Evolutionary conservation across 1,284 basidiomycete species (phyloP).

Genomic region (Coniferiporia weirii): DNA sequence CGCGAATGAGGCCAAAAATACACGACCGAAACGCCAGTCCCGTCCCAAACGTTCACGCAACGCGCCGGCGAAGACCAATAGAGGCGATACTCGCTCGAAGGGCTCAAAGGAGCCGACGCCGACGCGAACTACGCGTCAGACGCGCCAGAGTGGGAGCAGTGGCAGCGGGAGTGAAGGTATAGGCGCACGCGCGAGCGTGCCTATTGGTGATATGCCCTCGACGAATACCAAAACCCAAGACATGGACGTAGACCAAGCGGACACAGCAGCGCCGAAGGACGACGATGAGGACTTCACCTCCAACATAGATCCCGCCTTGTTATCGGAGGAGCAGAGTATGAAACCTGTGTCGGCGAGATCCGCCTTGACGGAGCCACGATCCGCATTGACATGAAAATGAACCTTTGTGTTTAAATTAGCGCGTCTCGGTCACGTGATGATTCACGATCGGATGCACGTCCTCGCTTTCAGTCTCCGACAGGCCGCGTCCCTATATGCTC

Average conservation of each 20-base stretch:
- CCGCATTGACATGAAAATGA: neutral
- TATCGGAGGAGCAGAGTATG: neutral
- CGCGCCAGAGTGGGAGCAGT: slow-evolving; percentile 8
- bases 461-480: too few relatives aligned
- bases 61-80: neutral
- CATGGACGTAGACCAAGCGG: neutral
- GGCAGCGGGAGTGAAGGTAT: slow-evolving; percentile 12
- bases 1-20: slow-evolving; percentile 6
- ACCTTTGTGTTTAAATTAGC: neutral
- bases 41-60: slow-evolving; percentile 12
- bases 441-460: neutral
- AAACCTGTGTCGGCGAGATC: neutral
- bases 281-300: slow-evolving; percentile 5
- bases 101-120: slow-evolving; percentile 3
- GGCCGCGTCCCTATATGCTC: too few relatives aligned
- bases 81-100: neutral
- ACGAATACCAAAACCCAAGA: neutral
- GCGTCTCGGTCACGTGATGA: slow-evolving; percentile 4
- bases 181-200: slow-evolving; percentile 1
- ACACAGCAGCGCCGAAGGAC: neutral
- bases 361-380: neutral
- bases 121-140: slow-evolving; percentile 11
- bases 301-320: slow-evolving; percentile 11
- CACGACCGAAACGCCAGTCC: slow-evolving; percentile 6
- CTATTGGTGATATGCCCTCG: neutral